phyloP scores from a whole-genome alignment of 2,329 filamentous ascomycete genomes.

The Pseudocercospora macadamiae region DNA sequence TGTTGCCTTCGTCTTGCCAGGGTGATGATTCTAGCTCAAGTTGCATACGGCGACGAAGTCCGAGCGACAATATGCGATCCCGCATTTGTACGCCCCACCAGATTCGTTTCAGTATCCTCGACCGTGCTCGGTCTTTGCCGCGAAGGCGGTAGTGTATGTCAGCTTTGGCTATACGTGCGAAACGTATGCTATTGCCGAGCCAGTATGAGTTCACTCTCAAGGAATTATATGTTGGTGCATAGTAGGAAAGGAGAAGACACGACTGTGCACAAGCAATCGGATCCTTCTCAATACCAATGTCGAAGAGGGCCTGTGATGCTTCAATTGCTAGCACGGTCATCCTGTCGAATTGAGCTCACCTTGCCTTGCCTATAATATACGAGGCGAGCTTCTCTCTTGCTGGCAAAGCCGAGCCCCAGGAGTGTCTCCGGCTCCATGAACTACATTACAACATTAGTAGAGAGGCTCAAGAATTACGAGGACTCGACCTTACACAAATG shows the following conservation, averaged over 20 bases:
- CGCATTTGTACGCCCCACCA: conserved; percentile 28
- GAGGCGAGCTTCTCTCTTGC: conserved; percentile 25
- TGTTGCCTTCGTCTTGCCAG: conserved; percentile 25
- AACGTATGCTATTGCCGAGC: conserved; percentile 27
- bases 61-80: conserved; percentile 25
- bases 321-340: too few species aligned
- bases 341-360: too few species aligned
- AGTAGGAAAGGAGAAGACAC: conserved; percentile 24
- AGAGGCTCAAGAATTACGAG: too few species aligned
- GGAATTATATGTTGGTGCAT: conserved; percentile 27
- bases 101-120: conserved; percentile 22
- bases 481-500: too few species aligned
- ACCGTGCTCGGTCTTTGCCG: conserved; percentile 17
- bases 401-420: conserved; percentile 23
- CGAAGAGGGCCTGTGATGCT: too few species aligned
- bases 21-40: conserved; percentile 10
- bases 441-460: too few species aligned
- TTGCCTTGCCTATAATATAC: conserved; percentile 25
- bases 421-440: conserved; percentile 23
- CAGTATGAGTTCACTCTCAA: conserved; percentile 27
- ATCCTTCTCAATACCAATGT: conserved; percentile 26
- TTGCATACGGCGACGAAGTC: conserved; percentile 21
- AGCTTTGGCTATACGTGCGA: conserved; percentile 23
- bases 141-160: conserved; percentile 20
- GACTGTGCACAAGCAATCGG: conserved; percentile 24